These are phyloP conservation scores for Canavalia gladiata DNA, from an alignment of 306 rosid species.

Conservation along the genomic window DNA sequence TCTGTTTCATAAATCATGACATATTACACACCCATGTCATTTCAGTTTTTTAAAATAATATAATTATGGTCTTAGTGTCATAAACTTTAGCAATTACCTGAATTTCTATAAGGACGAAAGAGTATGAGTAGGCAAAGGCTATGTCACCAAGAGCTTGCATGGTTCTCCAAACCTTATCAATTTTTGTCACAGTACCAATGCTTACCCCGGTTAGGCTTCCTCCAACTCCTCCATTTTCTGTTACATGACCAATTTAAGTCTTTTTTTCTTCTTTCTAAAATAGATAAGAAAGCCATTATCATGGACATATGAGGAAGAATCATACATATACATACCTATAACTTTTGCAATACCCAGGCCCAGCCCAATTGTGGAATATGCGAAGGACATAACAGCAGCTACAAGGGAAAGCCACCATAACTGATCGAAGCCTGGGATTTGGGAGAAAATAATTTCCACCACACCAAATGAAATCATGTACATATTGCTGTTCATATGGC, in stretches of 20 bases:
- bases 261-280: too few relatives aligned
- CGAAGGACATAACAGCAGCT: conserved; percentile 93
- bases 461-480: conserved; percentile 88
- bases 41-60: neutral
- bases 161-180: conserved; percentile 77
- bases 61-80: neutral
- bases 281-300: neutral
- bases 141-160: conserved; percentile 89
- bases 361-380: conserved; percentile 82
- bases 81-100: conserved; percentile 56
- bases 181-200: conserved; percentile 66
- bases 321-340: conserved; percentile 54
- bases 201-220: conserved; percentile 75
- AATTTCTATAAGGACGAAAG: conserved; percentile 85
- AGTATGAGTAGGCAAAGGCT: conserved; percentile 92
- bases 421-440: conserved; percentile 82
- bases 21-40: neutral
- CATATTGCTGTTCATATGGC: conserved; percentile 73
- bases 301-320: conserved; percentile 10
- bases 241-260: conserved; percentile 12
- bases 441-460: conserved; percentile 69
- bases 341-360: conserved; percentile 82
- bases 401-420: conserved; percentile 91
- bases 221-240: conserved; percentile 57
- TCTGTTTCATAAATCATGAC: conserved; percentile 50